These are phyloP conservation scores for Malassezia slooffiae DNA, from an alignment of 1,284 basidiomycete species.

Conservation along the genomic window DNA sequence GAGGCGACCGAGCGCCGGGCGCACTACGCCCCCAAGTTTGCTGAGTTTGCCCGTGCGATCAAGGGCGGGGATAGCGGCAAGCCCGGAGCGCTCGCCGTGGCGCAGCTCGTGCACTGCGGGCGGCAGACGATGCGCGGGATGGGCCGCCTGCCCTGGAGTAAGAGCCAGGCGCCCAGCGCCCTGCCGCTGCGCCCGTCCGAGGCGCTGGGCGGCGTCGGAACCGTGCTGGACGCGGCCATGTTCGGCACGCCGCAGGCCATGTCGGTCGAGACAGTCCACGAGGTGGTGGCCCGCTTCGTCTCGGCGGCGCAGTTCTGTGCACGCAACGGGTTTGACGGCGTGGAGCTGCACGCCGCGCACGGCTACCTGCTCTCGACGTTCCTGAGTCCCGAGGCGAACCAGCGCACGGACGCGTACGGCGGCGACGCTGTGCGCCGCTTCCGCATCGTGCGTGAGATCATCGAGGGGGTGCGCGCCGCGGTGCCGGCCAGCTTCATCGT, in stretches of 20 bases:
- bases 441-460: conserved; percentile 57
- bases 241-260: conserved; percentile 50
- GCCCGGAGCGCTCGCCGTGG: conserved; percentile 48
- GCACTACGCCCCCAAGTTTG: conserved; percentile 41
- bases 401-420: conserved; percentile 57
- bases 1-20: conserved; percentile 27
- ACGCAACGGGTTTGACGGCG: conserved; percentile 70
- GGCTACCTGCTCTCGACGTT: conserved; percentile 76
- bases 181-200: conserved; percentile 52
- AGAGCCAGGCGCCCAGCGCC: conserved; percentile 64
- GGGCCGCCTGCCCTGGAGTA: conserved; percentile 55
- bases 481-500: conserved; percentile 60
- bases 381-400: conserved; percentile 64
- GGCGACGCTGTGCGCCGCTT: conserved; percentile 48
- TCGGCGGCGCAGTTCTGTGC: conserved; percentile 59
- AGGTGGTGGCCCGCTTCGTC: conserved; percentile 60
- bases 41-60: conserved; percentile 24
- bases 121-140: conserved; percentile 68
- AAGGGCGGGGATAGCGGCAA: conserved; percentile 20
- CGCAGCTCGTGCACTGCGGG: conserved; percentile 78
- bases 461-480: conserved; percentile 55
- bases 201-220: conserved; percentile 19
- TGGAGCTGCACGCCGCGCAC: conserved; percentile 78
- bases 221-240: conserved; percentile 48
- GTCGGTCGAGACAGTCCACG: conserved; percentile 56